Percentiles rank a stretch among this genome's conserved stretches.
Evolutionary conservation across 2,329 filamentous ascomycete species (phyloP).

Genomic region (Gyromitra esculenta): DNA sequence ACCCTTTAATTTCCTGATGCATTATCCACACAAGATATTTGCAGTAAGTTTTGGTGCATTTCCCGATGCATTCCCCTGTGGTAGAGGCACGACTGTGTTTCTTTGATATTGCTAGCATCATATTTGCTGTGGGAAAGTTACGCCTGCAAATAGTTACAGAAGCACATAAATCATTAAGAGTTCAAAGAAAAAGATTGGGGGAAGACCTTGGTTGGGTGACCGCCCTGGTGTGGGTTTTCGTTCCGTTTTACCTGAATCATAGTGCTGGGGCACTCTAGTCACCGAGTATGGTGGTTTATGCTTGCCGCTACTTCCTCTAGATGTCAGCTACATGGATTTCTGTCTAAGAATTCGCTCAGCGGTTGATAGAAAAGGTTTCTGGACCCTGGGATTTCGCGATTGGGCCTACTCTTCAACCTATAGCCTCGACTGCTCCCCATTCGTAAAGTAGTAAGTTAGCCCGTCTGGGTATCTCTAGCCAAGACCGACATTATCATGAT

Average conservation of each 20-base stretch:
- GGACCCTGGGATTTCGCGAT: neutral
- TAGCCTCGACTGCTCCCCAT: neutral
- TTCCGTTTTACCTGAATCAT: neutral
- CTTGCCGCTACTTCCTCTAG: neutral
- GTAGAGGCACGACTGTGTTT: neutral
- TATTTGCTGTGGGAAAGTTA: no score
- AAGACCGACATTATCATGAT: neutral
- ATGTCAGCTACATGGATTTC: neutral
- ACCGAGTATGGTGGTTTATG: neutral
- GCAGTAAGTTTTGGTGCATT: neutral
- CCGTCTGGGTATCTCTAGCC: neutral
- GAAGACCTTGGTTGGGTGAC: neutral
- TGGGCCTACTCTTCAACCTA: neutral
- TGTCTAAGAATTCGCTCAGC: neutral
- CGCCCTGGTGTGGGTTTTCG: neutral
- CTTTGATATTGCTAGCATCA: neutral
- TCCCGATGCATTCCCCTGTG: neutral
- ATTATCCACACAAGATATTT: neutral
- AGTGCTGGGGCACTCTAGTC: neutral
- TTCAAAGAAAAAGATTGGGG: no score
- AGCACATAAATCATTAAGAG: no score
- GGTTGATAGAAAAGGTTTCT: constrained; percentile 5
- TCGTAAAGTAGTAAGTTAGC: neutral
- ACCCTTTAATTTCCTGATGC: neutral
- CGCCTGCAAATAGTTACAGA: neutral